phyloP scores from a whole-genome alignment of 306 rosid genomes.

The Vigna angularis region DNA sequence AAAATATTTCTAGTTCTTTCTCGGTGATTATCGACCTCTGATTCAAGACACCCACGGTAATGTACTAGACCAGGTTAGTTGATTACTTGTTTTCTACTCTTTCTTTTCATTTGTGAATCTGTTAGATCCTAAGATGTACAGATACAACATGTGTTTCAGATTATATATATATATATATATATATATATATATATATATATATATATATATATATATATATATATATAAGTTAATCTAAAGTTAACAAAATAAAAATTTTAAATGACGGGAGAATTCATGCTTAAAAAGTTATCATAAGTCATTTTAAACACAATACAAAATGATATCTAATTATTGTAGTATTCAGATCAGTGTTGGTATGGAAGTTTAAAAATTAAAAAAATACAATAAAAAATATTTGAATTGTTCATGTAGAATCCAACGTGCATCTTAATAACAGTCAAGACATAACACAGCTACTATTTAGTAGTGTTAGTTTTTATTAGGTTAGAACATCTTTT shows the following conservation, averaged over 20 bases:
- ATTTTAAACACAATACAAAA: not conserved
- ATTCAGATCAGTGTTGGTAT: not conserved
- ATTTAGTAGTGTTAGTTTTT: not conserved
- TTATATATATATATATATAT: not conserved
- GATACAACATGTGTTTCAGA: not conserved
- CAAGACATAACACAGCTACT: not conserved
- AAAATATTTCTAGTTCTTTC: slow-evolving; percentile 76
- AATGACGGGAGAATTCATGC: not conserved
- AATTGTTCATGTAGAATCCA: not conserved
- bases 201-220: not conserved
- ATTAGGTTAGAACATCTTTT: slow-evolving; percentile 13
- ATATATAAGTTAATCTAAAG: not conserved
- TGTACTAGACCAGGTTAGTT: slow-evolving; percentile 92
- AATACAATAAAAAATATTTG: not conserved
- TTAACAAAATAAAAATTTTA: not conserved
- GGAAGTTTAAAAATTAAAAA: not conserved
- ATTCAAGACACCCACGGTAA: slow-evolving; percentile 85
- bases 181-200: not conserved
- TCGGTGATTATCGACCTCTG: slow-evolving; percentile 98
- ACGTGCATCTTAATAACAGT: not conserved
- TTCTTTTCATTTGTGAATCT: slow-evolving; percentile 21
- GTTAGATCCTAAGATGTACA: not conserved
- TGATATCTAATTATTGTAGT: not conserved
- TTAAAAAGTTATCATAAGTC: not conserved
- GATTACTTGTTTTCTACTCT: slow-evolving; percentile 14